phyloP scores from a whole-genome alignment of 225 moss, liverwort and hornwort genomes.

The Polytrichum commune region DNA sequence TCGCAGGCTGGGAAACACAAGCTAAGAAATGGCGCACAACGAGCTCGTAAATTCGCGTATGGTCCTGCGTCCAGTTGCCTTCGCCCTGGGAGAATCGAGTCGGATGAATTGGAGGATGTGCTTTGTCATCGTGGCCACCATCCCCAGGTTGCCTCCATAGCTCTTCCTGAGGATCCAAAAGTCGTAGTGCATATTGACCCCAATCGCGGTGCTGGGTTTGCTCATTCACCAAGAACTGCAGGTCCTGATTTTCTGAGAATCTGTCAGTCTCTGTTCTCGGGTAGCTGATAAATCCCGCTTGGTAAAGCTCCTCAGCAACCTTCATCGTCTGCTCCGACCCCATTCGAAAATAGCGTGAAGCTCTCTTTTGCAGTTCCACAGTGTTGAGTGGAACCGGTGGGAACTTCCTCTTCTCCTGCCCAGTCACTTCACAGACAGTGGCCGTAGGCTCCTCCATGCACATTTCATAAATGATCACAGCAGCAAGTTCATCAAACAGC shows the following conservation, averaged over 20 bases:
- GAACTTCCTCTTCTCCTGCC: constrained; percentile 86
- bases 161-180: constrained; percentile 78
- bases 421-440: constrained; percentile 88
- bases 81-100: constrained; percentile 93
- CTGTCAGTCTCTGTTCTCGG: constrained; percentile 96
- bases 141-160: constrained; percentile 93
- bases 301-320: constrained; percentile 99
- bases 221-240: constrained; percentile 70
- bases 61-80: constrained; percentile 83
- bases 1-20: constrained; percentile 95
- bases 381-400: constrained; percentile 96
- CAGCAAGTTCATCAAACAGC: constrained; percentile 90
- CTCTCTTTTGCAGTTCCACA: constrained; percentile 96
- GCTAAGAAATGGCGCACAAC: constrained; percentile 93
- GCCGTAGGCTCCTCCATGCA: constrained; percentile 88
- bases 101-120: constrained; percentile 98
- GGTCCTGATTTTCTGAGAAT: constrained; percentile 82
- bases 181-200: constrained; percentile 93
- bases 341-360: constrained; percentile 97
- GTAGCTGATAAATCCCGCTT: constrained; percentile 98
- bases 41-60: constrained; percentile 85
- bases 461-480: constrained; percentile 91
- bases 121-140: constrained; percentile 97
- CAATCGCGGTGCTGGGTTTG: constrained; percentile 77
- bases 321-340: constrained; percentile 99